Conservation (phyloP, 305 asterid species). For the Withania somnifera region DNA sequence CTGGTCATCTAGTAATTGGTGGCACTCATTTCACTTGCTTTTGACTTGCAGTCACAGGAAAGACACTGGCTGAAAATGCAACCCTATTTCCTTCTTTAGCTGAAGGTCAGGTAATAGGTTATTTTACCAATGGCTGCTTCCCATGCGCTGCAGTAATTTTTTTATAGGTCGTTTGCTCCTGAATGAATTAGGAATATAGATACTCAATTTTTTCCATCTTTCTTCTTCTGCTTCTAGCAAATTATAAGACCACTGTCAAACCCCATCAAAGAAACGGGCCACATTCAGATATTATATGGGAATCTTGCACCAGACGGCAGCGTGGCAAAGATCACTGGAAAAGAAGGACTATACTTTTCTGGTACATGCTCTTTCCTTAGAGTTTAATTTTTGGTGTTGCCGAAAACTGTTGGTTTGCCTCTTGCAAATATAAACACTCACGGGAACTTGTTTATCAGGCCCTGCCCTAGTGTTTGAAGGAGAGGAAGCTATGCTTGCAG, state of each 20-base stretch:
- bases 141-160: slow-evolving; percentile 4
- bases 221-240: slow-evolving; percentile 52
- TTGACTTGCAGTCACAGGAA: slow-evolving; percentile 59
- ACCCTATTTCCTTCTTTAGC: slow-evolving; percentile 66
- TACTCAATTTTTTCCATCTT: background rate
- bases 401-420: background rate
- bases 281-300: slow-evolving; percentile 83
- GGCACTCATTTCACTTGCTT: background rate
- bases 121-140: slow-evolving; percentile 1
- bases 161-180: slow-evolving; percentile 5
- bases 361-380: slow-evolving; percentile 30
- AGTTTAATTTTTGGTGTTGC: background rate
- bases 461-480: slow-evolving; percentile 96
- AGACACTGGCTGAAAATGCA: slow-evolving; percentile 89
- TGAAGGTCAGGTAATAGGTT: slow-evolving; percentile 75
- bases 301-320: slow-evolving; percentile 97
- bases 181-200: background rate
- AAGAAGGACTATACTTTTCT: slow-evolving; percentile 92
- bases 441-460: slow-evolving; percentile 27
- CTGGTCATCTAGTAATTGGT: background rate
- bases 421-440: background rate
- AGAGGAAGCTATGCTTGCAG: slow-evolving; percentile 84
- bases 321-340: slow-evolving; percentile 95
- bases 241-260: slow-evolving; percentile 74
- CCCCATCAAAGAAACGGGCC: slow-evolving; percentile 92